Conservation (phyloP, 495 filamentous ascomycete species). For the Penicillium goetzii region DNA sequence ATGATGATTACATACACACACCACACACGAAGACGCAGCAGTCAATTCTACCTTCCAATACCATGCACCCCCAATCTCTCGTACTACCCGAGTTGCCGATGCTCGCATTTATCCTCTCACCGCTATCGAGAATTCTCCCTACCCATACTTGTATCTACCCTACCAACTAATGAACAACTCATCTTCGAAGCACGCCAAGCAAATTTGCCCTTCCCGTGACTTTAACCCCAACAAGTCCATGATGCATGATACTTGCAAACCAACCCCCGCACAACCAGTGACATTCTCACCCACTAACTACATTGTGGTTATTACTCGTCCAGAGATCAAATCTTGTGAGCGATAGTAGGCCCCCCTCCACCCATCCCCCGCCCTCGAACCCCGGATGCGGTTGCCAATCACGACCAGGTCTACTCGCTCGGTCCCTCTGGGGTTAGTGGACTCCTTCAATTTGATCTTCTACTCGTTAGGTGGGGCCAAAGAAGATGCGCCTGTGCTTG, state of each 20-base stretch:
- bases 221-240: not conserved
- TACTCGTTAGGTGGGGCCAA: not conserved
- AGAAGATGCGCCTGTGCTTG: not conserved
- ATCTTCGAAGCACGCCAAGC: not conserved
- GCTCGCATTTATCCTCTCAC: not conserved
- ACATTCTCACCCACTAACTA: not conserved
- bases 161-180: not conserved
- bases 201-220: not conserved
- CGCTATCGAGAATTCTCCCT: not conserved
- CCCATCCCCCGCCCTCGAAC: not conserved
- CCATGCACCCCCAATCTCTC: not conserved
- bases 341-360: not conserved
- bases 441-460: not conserved
- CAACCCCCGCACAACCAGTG: not conserved
- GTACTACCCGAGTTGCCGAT: not conserved
- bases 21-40: not conserved
- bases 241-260: not conserved
- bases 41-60: conserved; percentile 1
- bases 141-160: not conserved
- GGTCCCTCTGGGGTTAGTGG: not conserved
- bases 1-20: not conserved
- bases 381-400: not conserved
- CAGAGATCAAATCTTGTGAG: not conserved
- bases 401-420: not conserved
- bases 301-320: not conserved